A percentile compares a stretch with the other conserved stretches of the same genome.
phyloP scores from a whole-genome alignment of 768 basidiomycete genomes.

The Mycena galericulata region DNA sequence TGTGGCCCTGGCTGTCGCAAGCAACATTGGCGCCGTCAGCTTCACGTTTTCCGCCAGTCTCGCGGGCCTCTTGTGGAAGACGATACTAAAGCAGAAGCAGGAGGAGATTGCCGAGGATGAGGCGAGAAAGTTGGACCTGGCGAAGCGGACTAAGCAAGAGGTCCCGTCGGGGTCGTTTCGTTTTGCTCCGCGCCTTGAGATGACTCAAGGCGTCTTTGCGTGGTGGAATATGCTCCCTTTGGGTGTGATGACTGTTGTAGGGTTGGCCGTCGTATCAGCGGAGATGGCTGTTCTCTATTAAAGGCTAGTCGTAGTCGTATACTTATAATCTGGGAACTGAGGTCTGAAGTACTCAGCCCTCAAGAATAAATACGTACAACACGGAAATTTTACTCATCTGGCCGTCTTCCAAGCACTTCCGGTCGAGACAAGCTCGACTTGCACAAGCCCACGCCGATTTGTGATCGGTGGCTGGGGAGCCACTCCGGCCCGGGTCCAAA shows the following conservation, averaged over 20 bases:
- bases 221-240: constrained; percentile 62
- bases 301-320: too few relatives aligned
- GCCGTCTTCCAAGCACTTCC: too few relatives aligned
- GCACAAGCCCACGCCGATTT: too few relatives aligned
- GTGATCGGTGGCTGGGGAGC: too few relatives aligned
- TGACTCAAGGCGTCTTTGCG: constrained; percentile 64
- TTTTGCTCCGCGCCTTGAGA: constrained; percentile 41
- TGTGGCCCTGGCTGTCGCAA: constrained; percentile 84
- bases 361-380: too few relatives aligned
- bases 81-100: constrained; percentile 67
- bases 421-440: too few relatives aligned
- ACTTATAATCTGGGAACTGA: background rate
- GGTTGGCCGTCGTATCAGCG: constrained; percentile 62
- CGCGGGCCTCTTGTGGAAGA: constrained; percentile 74
- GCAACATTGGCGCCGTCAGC: constrained; percentile 91
- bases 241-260: constrained; percentile 58
- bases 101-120: constrained; percentile 35
- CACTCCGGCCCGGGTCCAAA: too few relatives aligned
- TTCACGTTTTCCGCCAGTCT: constrained; percentile 86
- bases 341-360: background rate
- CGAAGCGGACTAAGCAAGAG: background rate
- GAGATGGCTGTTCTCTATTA: constrained; percentile 56
- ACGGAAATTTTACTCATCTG: too few relatives aligned
- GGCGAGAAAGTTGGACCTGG: constrained; percentile 6
- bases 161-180: background rate